Evolutionary conservation across 2,329 filamentous ascomycete species (phyloP), one percentile per base, ranked within the genome.

Genomic region (Colletotrichum sp.): DNA sequence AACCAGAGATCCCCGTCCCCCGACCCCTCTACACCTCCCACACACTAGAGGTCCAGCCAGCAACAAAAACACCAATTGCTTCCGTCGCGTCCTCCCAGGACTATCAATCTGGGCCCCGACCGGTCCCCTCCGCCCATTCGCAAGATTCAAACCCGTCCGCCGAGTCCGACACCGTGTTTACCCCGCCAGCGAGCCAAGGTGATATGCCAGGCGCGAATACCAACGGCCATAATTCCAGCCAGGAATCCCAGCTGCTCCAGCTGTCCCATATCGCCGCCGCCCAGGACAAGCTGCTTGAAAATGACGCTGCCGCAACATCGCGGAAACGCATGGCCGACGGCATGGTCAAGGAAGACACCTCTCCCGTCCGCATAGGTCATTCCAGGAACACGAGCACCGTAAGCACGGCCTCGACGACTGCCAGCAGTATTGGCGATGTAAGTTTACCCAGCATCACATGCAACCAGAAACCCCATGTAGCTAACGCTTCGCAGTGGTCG

Each of bases 291-390:
- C 87, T 91, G 80, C 81, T 79, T 13, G 82, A 85, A 36, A 81
- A 82, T 82, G 74, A 86, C 81, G 36, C 72, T 26, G 24, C 60
- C n/a, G 65, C 59, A 13, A 79, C 82, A 39, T 88, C 89, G 48
- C 91, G 92, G 77, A 98, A 98, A 86, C 90, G 95, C 79, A 96
- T 92, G 80, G 94, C 94, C 39, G 93, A 94, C 81, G 95, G 95
- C 57, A 87, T 91, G 66, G 88, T 96, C 72, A 98, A 96, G 85
- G 83, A 88, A 9, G 88, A 84, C 77, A 85, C 82, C 64, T 92
- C 89, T 72, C 89, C 87, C 26, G 82, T 86, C 39, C 86, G 86
- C 28, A 84, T 86, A 79, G 90, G 90, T 34, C 94, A 95, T 83
- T 93, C 93, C 32, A 90, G 94, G 80, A 95, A 92, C 77, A 92